phyloP scores from a whole-genome alignment of 177 flowering plant genomes.

The Telopea speciosissima region DNA sequence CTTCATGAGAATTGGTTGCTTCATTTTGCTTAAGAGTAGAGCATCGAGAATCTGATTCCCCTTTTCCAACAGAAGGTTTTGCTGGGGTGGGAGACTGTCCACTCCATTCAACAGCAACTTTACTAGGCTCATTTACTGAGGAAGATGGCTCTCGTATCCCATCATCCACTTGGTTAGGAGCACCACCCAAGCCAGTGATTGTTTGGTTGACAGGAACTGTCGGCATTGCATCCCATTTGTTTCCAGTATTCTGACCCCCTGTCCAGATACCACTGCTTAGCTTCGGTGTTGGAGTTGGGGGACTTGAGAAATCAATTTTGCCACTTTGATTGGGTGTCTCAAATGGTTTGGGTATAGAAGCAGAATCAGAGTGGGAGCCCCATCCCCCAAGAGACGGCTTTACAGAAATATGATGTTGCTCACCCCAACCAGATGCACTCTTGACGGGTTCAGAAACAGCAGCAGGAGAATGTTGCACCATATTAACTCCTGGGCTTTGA shows the following conservation, averaged over 20 bases:
- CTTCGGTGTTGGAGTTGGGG: constrained; percentile 62
- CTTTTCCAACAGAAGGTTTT: constrained; percentile 31
- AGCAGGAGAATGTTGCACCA: constrained; percentile 8
- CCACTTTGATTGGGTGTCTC: constrained; percentile 4
- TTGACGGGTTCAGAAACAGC: neutral
- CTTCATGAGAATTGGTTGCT: neutral
- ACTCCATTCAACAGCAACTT: constrained; percentile 34
- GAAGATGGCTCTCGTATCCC: constrained; percentile 16
- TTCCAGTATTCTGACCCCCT: constrained; percentile 22
- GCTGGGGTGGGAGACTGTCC: constrained; percentile 33
- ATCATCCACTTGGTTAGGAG: constrained; percentile 6
- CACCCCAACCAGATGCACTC: constrained; percentile 17
- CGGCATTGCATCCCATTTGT: constrained; percentile 22
- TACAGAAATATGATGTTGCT: constrained; percentile 26
- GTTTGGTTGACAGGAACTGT: constrained; percentile 13
- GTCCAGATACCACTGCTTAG: constrained; percentile 19
- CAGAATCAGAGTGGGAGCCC: neutral
- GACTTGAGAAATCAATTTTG: constrained; percentile 25
- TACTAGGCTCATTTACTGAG: constrained; percentile 4
- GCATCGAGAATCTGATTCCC: constrained; percentile 28
- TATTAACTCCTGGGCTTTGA: constrained; percentile 8
- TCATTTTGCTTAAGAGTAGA: constrained; percentile 31
- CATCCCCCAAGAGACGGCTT: constrained; percentile 15
- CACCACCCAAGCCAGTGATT: constrained; percentile 14
- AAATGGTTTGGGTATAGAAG: neutral